Evolutionary conservation across 116 monocot species (phyloP), one percentile per base, ranked within the genome.

Genomic region (Dioscorea cayenensis): DNA sequence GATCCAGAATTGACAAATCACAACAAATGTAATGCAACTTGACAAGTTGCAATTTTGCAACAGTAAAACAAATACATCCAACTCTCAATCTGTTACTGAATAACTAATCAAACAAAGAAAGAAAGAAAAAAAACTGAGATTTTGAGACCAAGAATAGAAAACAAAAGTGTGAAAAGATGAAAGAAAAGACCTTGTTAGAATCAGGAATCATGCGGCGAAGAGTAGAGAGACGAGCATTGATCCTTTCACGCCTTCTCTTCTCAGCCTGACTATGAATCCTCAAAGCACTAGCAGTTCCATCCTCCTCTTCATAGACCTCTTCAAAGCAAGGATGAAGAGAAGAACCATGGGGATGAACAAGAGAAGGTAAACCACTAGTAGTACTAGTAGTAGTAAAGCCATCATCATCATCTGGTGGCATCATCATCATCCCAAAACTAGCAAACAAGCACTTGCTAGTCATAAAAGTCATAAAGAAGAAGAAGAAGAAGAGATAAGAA

Each of bases 221-320:
- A 6, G 77, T 81, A 27, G 79, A 50, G n/a, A 90, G 85, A 66
- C 86, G 89, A 14, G 73, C 71, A 67, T 90, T 90, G 37, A 90
- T 90, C 79, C 84, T 83, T 81, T 90, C 86, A 66, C 89, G 81
- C 32, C 89, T 72, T 81, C 86, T 70, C 80, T 81, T 83, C 73
- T 90, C 89, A 5, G 89, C 89, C 74, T 90, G 83, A 73, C 89
- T 90, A 63, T 90, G 89, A 69, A 76, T 86, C 81, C 81, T 90
- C 81, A 90, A 59, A 51, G 83, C 86, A 78, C 72, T 71, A 2
- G 78, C 81, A 23, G 81, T 71, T 68, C 71, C 81, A 12, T 29
- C 69, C 28, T 84, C 75, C 49, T 16, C 16, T 16, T 43, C 43
- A 10, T 43, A 7, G 14, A 14, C 55, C 19, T 18, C 55, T 2